Percentiles rank a stretch among this genome's conserved stretches.
Conservation (phyloP, 371 early-diverging fungal species). For the Mycotypha africana region DNA sequence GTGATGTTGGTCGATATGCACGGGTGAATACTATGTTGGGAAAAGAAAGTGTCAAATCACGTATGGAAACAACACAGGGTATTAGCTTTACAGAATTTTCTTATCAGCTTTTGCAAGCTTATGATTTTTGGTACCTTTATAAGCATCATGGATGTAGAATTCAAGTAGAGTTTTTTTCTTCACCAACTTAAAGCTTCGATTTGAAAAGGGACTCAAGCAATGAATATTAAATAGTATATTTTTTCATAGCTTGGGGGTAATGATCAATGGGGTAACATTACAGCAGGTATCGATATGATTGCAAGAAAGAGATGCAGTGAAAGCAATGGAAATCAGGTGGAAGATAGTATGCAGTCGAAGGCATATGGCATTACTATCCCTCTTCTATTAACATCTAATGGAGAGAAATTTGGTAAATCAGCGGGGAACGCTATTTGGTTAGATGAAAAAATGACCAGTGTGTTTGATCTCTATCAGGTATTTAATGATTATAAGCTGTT, state of each 20-base stretch:
- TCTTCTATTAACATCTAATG: conserved; percentile 79
- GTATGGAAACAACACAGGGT: conserved; percentile 78
- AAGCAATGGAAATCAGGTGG: conserved; percentile 16
- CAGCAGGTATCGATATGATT: conserved; percentile 91
- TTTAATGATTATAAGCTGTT: not conserved
- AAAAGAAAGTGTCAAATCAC: conserved; percentile 76
- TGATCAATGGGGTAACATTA: conserved; percentile 98
- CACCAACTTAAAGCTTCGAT: not conserved
- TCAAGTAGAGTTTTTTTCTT: conserved; percentile 42
- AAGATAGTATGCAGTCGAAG: conserved; percentile 13
- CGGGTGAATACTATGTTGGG: conserved; percentile 85
- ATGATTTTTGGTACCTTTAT: conserved; percentile 87
- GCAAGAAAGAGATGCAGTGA: conserved; percentile 43
- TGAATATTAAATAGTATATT: too few relatives aligned
- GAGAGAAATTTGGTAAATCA: conserved; percentile 95
- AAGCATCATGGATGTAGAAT: conserved; percentile 59
- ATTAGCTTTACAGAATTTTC: conserved; percentile 95
- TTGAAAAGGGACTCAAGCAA: not conserved
- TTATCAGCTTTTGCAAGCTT: conserved; percentile 93
- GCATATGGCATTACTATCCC: conserved; percentile 88
- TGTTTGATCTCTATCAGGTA: conserved; percentile 92
- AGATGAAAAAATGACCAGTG: conserved; percentile 70
- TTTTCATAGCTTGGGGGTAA: conserved; percentile 81
- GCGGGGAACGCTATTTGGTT: conserved; percentile 96
- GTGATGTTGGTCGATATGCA: conserved; percentile 71